These are phyloP conservation scores for Hortiboletus campestris DNA, from an alignment of 768 basidiomycete genomes.

Conservation along the genomic window DNA sequence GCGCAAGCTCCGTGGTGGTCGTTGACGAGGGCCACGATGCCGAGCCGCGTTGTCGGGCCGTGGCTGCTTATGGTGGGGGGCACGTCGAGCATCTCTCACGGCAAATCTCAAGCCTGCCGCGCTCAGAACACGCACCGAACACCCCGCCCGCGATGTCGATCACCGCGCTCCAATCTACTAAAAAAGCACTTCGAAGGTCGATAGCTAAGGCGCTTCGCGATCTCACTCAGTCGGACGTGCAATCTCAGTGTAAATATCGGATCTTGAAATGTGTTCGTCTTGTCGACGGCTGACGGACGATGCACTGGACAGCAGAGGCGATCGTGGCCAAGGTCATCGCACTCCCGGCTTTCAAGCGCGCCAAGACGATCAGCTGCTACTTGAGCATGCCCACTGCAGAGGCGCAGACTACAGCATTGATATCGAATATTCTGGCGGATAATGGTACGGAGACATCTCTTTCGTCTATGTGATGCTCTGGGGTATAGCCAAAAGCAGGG, in stretches of 20 bases:
- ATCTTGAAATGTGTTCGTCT: not conserved
- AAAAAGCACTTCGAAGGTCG: constrained; percentile 59
- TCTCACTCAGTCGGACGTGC: constrained; percentile 44
- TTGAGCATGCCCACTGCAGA: constrained; percentile 78
- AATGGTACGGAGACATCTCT: constrained; percentile 40
- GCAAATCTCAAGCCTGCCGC: not conserved
- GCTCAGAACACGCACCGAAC: not conserved
- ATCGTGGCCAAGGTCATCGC: constrained; percentile 49
- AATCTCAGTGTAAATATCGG: constrained; percentile 55
- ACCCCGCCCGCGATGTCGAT: constrained; percentile 26
- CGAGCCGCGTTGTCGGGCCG: constrained; percentile 15
- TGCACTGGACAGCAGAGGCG: constrained; percentile 21
- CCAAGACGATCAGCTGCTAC: constrained; percentile 65
- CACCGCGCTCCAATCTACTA: constrained; percentile 30
- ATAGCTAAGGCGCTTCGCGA: constrained; percentile 44
- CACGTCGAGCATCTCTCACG: not conserved
- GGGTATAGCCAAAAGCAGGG: constrained; percentile 35
- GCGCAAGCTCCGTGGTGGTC: constrained; percentile 21
- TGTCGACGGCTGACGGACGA: constrained; percentile 1
- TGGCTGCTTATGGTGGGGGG: not conserved
- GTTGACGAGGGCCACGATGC: constrained; percentile 4
- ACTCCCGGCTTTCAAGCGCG: constrained; percentile 49
- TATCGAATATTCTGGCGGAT: constrained; percentile 48
- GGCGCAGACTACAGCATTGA: constrained; percentile 54
- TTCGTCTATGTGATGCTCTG: not conserved